A percentile compares a stretch with the other conserved stretches of the same genome.
phyloP scores from a whole-genome alignment of 768 basidiomycete species.

The Galerina sulciceps region DNA sequence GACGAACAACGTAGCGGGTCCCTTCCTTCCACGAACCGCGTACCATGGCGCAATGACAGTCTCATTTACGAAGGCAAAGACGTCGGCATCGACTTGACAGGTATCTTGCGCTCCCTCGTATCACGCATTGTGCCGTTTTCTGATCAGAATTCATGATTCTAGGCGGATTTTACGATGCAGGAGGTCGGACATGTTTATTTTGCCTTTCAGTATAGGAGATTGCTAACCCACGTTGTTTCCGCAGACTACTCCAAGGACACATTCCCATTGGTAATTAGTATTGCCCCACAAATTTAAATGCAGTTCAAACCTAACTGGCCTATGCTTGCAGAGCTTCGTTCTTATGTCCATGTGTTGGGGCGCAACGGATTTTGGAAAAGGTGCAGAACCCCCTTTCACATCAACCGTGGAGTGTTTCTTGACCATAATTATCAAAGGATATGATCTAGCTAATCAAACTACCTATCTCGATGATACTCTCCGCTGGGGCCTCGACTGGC shows the following conservation, averaged over 20 bases:
- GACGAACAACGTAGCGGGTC: slow-evolving; percentile 88
- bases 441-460: slow-evolving; percentile 85
- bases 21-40: slow-evolving; percentile 70
- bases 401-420: background rate
- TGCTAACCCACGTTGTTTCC: slow-evolving; percentile 8
- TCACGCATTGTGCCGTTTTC: background rate
- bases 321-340: slow-evolving; percentile 62
- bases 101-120: slow-evolving; percentile 27
- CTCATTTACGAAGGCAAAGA: slow-evolving; percentile 77
- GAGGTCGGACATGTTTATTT: slow-evolving; percentile 53
- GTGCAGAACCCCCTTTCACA: slow-evolving; percentile 33
- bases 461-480: slow-evolving; percentile 90
- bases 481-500: slow-evolving; percentile 91
- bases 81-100: slow-evolving; percentile 73
- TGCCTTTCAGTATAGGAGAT: background rate
- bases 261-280: slow-evolving; percentile 69
- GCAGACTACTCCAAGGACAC: slow-evolving; percentile 89
- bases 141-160: background rate
- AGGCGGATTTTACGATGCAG: slow-evolving; percentile 91
- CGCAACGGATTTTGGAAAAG: slow-evolving; percentile 81
- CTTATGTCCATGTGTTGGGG: slow-evolving; percentile 92
- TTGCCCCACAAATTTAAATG: background rate
- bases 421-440: slow-evolving; percentile 52
- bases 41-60: slow-evolving; percentile 88
- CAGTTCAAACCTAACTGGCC: background rate